Percentiles rank a stretch among this genome's conserved stretches.
These are phyloP conservation scores for Emydomyces testavorans DNA, from an alignment of 2,329 filamentous ascomycete genomes.

Conservation along the genomic window DNA sequence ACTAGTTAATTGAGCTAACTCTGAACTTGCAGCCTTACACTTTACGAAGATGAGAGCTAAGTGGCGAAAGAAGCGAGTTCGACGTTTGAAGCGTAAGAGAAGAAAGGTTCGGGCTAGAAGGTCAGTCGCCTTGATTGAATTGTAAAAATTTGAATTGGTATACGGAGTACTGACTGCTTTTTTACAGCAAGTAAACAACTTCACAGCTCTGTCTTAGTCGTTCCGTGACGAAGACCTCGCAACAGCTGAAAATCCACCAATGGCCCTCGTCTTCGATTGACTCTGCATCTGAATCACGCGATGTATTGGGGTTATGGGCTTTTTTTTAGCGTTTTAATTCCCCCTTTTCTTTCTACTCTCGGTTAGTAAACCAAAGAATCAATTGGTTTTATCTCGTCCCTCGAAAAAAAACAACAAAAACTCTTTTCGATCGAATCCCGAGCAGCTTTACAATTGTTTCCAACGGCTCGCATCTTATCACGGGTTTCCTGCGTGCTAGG, in stretches of 20 bases:
- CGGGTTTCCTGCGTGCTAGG: background rate
- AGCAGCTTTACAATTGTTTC: background rate
- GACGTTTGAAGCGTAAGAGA: conserved; percentile 98
- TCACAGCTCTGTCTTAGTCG: conserved; percentile 44
- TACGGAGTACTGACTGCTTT: conserved; percentile 25
- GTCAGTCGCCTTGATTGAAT: conserved; percentile 47
- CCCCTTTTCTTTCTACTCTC: background rate
- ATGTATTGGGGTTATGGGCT: conserved; percentile 1
- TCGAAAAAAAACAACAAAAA: no score
- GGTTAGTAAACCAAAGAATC: background rate
- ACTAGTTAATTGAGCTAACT: conserved; percentile 10
- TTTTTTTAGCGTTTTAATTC: background rate
- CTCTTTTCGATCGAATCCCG: background rate
- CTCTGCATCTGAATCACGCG: conserved; percentile 1
- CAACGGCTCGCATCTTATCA: background rate
- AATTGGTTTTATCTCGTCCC: no score
- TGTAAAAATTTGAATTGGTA: background rate
- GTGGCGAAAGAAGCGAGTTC: conserved; percentile 99
- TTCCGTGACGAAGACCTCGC: conserved; percentile 8
- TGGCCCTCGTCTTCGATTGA: background rate
- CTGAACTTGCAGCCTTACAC: conserved; percentile 21
- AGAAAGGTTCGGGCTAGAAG: conserved; percentile 98
- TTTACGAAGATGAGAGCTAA: conserved; percentile 70
- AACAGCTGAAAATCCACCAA: conserved; percentile 5
- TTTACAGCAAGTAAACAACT: conserved; percentile 55